Conservation (phyloP, 1,284 basidiomycete species). For the Sporisorium scitamineum region DNA sequence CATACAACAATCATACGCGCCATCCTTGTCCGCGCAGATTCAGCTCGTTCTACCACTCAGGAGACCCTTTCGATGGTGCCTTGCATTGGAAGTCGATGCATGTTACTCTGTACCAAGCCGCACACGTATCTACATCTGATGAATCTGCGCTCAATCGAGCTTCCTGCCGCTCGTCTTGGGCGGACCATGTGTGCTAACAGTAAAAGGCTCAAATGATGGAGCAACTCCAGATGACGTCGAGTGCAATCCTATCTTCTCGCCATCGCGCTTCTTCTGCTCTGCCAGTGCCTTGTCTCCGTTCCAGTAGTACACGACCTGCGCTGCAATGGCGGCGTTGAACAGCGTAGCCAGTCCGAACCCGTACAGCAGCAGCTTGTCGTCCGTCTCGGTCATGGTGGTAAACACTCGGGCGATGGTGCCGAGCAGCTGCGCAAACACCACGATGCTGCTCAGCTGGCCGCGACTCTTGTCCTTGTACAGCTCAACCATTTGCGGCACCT, state of each 20-base stretch:
- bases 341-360: conserved; percentile 67
- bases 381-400: conserved; percentile 68
- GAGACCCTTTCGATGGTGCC: background rate
- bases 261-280: conserved; percentile 39
- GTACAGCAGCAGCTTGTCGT: conserved; percentile 65
- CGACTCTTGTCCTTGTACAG: conserved; percentile 62
- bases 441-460: conserved; percentile 66
- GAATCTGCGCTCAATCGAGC: conserved; percentile 17
- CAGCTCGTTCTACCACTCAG: background rate
- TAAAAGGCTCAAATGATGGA: conserved; percentile 28
- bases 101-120: background rate
- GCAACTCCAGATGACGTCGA: conserved; percentile 7
- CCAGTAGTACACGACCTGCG: conserved; percentile 66
- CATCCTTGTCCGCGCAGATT: background rate
- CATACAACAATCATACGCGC: background rate
- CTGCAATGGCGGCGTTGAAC: conserved; percentile 67
- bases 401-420: conserved; percentile 67
- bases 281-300: conserved; percentile 49
- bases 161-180: conserved; percentile 31
- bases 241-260: conserved; percentile 30
- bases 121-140: background rate
- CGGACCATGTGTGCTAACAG: conserved; percentile 40
- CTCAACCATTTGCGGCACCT: conserved; percentile 68
- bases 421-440: conserved; percentile 67
- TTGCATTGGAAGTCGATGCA: background rate